Conservation (phyloP, 1,284 basidiomycete species). For the Pulveroboletus sp. region DNA sequence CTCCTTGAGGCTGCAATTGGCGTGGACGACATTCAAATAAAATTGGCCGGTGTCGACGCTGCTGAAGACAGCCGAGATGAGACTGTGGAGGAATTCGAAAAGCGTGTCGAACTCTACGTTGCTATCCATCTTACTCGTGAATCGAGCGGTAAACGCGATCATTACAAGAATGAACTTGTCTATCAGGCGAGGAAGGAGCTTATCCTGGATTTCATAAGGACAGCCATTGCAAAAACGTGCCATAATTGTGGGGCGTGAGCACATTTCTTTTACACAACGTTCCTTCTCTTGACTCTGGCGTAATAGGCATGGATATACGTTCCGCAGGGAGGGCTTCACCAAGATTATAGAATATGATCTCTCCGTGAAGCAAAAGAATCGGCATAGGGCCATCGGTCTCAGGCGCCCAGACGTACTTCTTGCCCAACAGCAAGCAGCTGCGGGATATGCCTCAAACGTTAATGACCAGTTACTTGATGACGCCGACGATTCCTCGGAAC, state of each 20-base stretch:
- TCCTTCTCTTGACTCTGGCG: conserved; percentile 4
- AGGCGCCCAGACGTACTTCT: conserved; percentile 73
- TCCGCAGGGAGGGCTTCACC: conserved; percentile 92
- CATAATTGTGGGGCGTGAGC: conserved; percentile 85
- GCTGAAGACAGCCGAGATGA: conserved; percentile 46
- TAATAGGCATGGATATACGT: conserved; percentile 77
- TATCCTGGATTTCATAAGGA: conserved; percentile 82
- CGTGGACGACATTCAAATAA: conserved; percentile 63
- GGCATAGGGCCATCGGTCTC: conserved; percentile 56
- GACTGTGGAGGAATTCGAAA: conserved; percentile 65
- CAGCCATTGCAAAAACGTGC: conserved; percentile 72
- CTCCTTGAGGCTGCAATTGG: conserved; percentile 81
- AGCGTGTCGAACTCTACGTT: conserved; percentile 76
- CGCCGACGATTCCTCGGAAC: conserved; percentile 40
- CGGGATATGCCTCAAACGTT: conserved; percentile 19
- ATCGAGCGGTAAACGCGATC: conserved; percentile 67
- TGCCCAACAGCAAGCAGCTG: conserved; percentile 42
- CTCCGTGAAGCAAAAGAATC: conserved; percentile 74
- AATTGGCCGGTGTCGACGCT: conserved; percentile 40
- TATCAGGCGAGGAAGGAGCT: conserved; percentile 87
- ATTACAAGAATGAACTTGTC: conserved; percentile 87
- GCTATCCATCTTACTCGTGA: conserved; percentile 60
- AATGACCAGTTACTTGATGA: conserved; percentile 50
- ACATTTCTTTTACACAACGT: not conserved
- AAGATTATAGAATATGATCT: conserved; percentile 96